Base-by-base conservation (phyloP, 345 rosid species). In the Populus deltoides region DNA sequence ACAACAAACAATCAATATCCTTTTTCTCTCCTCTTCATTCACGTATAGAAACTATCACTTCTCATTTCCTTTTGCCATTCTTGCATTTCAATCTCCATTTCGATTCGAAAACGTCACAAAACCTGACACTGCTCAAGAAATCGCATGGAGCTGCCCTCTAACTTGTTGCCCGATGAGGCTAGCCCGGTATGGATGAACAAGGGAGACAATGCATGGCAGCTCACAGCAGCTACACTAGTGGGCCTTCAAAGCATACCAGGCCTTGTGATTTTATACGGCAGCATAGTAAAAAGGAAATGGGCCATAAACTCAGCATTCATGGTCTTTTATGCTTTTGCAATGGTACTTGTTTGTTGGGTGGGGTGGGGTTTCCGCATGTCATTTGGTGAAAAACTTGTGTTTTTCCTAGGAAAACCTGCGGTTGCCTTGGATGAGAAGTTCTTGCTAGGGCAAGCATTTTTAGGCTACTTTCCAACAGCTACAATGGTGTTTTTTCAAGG, bases 121-220 rank as follows among this genome's bases (percentile, higher is more conserved):
- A 39, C 43, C 43, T 10, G 13, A 45, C 62, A 10, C 22, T 49
- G 8, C 55, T 4, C 6, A 57, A 22, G 20, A 2, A 33, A 25
- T 3, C 0, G 4, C 13, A 85, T 83, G 88, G 86, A 63, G 39
- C 74, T 90, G 17, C 91, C 90, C 2, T 13, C 71, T 6, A 88
- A 82, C 73, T 85, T 87, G 36, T 20, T 68, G 15, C 73, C 83
- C 0, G 87, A 88, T 4, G 89, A 88, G 71, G 82, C 88, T 0
- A 88, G 68, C 62, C 91, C 90, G 0, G 49, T 57, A 20, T 88
- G 92, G 92, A 18, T 89, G 83, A 86, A 83, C 80, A 87, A 88
- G 27, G 88, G 86, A 2, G 88, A 88, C 83, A 86, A 85, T 15
- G 86, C 83, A 12, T 89, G 93, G 93, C 92, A 90, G 76, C 87